Base-by-base conservation (phyloP, 2,329 filamentous ascomycete species). In the Trichophaea hybrida region DNA sequence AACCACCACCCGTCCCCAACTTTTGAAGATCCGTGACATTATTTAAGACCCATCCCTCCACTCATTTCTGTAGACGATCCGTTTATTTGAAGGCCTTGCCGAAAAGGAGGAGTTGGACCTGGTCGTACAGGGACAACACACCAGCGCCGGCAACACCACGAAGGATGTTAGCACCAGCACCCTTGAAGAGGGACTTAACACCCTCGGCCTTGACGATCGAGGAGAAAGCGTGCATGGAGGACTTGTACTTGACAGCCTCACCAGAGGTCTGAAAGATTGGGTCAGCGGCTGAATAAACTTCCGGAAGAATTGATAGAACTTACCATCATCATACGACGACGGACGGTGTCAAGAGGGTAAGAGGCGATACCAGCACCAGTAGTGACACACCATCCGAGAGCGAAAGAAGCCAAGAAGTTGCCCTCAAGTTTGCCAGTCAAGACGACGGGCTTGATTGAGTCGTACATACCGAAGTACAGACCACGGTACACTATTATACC, bases 381-480 rank as follows among this genome's bases (percentile, higher is more conserved):
- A 80, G 93, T 98, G 83, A 98, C 93, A 78, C 81, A 80, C 93
- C 93, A 98, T 75, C 93, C 93, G 78, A 98, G 93, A 75, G 82
- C 74, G 89, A 98, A 98, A 70, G 93, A 98, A 76, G 93, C 93
- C 73, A 98, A 80, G 90, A 98, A 98, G 88, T 91, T 96, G 80
- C 90, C 90, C 80, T 89, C 83, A 72, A 98, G 88, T 76, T 75
- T 67, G 75, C 93, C 93, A 75, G 86, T 83, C 69, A 98, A 88
- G 78, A 97, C 77, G 74, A 97, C 88, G 72, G 93, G 93, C 89
- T 98, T 98, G 83, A 98, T 85, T 71, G 93, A 98, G 81, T 98
- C 93, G 89, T 98, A 98, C 86, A 98, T 86, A 76, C 93, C 93
- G 86, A 98, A 98, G 90, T 98, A 98, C 73, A 98, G 89, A 96